A percentile compares a stretch with the other conserved stretches of the same genome.
phyloP scores from a whole-genome alignment of 495 filamentous ascomycete species.

The Aspergillus ostianus region DNA sequence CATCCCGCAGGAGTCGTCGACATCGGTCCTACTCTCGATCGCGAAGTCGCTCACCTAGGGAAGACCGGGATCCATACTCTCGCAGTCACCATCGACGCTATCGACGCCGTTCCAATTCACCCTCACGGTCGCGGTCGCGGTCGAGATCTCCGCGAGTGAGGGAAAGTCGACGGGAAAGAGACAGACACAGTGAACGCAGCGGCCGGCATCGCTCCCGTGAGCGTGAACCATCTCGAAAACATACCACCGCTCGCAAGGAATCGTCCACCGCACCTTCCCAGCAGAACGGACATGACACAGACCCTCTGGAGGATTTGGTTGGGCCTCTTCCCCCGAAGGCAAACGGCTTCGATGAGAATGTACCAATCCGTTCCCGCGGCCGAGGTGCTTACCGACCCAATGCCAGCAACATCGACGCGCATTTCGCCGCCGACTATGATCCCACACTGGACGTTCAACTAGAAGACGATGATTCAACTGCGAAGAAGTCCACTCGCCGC shows the following conservation, averaged over 20 bases:
- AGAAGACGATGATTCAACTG: constrained; percentile 41
- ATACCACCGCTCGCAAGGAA: constrained; percentile 6
- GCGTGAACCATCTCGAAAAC: constrained; percentile 11
- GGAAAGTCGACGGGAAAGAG: constrained; percentile 13
- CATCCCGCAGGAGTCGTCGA: constrained; percentile 22
- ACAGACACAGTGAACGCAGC: constrained; percentile 9
- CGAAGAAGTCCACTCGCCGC: constrained; percentile 33
- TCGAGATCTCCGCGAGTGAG: constrained; percentile 26
- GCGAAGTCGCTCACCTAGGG: constrained; percentile 34
- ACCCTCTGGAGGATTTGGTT: constrained; percentile 75
- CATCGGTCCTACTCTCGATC: constrained; percentile 35
- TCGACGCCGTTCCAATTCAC: constrained; percentile 26
- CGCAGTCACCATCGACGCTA: constrained; percentile 26
- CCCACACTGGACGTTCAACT: constrained; percentile 67
- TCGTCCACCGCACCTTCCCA: constrained; percentile 5
- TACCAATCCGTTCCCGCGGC: constrained; percentile 62
- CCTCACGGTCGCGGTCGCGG: constrained; percentile 24
- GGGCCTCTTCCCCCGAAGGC: constrained; percentile 69
- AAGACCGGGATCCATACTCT: constrained; percentile 20
- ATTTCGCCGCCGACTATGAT: constrained; percentile 77
- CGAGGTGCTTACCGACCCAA: constrained; percentile 60
- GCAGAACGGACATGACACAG: constrained; percentile 53
- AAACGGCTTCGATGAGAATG: constrained; percentile 20
- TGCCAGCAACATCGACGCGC: constrained; percentile 71
- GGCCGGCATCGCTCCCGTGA: constrained; percentile 12